phyloP scores from a whole-genome alignment of 257 asterid genomes.

The Anisodus tanguticus region DNA sequence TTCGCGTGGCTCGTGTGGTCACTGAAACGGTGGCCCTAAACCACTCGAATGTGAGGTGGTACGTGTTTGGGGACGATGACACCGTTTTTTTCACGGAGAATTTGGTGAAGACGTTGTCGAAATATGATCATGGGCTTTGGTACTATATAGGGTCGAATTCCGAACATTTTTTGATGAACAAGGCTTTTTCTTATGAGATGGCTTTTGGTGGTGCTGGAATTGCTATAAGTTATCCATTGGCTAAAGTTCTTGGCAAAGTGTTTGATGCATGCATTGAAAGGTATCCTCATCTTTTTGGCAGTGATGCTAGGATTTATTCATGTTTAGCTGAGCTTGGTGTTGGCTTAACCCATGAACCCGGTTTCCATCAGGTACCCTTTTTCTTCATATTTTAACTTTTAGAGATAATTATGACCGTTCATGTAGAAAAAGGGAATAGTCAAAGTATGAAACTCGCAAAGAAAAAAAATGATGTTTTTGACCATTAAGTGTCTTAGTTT shows the following conservation, averaged over 20 bases:
- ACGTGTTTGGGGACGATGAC: conserved; percentile 77
- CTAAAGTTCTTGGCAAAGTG: conserved; percentile 60
- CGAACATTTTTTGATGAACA: conserved; percentile 72
- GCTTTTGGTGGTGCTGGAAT: conserved; percentile 87
- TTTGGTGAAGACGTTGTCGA: conserved; percentile 61
- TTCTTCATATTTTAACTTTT: not conserved
- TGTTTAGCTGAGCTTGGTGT: conserved; percentile 83
- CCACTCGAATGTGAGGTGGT: conserved; percentile 57
- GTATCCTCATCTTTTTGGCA: conserved; percentile 71
- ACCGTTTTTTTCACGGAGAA: conserved; percentile 65
- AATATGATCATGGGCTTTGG: conserved; percentile 63
- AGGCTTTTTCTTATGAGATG: conserved; percentile 66
- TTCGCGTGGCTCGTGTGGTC: conserved; percentile 20
- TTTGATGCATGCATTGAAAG: conserved; percentile 67
- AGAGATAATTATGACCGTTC: too few relatives aligned
- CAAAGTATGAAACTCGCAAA: too few relatives aligned
- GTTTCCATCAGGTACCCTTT: conserved; percentile 72
- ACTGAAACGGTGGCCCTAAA: conserved; percentile 17
- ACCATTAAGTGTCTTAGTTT: too few relatives aligned
- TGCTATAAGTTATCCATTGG: conserved; percentile 73
- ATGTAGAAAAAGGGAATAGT: too few relatives aligned
- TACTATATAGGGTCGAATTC: conserved; percentile 62
- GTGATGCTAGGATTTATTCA: conserved; percentile 78
- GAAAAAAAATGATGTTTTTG: too few relatives aligned
- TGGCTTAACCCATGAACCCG: conserved; percentile 63